Base-by-base conservation (phyloP, 2,329 filamentous ascomycete genomes). In the Penicillium glabrum region DNA sequence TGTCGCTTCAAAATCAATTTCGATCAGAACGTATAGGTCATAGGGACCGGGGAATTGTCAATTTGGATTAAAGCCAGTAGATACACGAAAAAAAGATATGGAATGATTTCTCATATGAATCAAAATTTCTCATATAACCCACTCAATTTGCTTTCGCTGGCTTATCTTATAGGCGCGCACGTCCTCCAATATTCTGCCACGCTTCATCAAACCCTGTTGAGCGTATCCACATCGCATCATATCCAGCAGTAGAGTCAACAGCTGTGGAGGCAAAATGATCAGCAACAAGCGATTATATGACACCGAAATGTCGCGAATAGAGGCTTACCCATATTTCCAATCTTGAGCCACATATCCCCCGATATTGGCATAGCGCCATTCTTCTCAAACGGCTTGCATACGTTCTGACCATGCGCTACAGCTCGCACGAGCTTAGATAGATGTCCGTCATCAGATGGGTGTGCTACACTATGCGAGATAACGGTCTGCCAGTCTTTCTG, bases 361-460 rank as follows among this genome's bases (percentile, higher is more conserved):
- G 71, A 70, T 26, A 80, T 71, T 16, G 62, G 62, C 54, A 78
- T 29, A 21, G 27, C 16, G 72, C 53, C 64, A 21, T 53, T 58
- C 14, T 53, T 63, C 52, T 78, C 74, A 56, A 70, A 75, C 16
- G 65, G 60, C 41, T 67, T 63, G 48, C 74, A 78, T 1, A 71
- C 83, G 75, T 73, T 75, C 73, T 88, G 80, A 1, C 85, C 90
- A 65, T 91, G 75, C 4, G 83, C 82, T 19, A 95, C 72, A 1
- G 90, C 87, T 31, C 92, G 80, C 8, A 88, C 80, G 5, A 96
- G 75, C 73, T 97, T 97, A 53, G 87, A 80, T 10, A 86, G 81
- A 74, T 98, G 93, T 0, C 93, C 92, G 72, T 97, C 92, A 63
- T 96, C 93, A 2, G 43, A 27, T 0, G 81, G 68, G 23, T 79